Evolutionary conservation across 208 protist species (phyloP).

Genomic region (Leishmania amazonensis): DNA sequence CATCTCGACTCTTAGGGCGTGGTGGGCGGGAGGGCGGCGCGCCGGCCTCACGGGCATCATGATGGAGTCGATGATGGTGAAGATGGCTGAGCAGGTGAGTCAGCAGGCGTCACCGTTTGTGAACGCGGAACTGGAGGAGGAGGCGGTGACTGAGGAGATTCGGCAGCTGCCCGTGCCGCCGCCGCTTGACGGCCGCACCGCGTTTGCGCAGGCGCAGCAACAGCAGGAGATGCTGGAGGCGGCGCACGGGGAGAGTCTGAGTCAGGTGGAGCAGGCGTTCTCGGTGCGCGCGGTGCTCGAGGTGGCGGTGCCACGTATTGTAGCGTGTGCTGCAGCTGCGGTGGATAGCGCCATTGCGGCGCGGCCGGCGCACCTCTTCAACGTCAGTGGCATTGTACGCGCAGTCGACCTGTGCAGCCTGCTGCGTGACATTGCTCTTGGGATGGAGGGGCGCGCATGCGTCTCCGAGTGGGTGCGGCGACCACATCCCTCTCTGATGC

Average conservation of each 20-base stretch:
- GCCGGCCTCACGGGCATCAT: conserved; percentile 57
- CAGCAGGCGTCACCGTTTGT: conserved; percentile 58
- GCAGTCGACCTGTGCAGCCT: conserved; percentile 39
- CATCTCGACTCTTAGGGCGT: conserved; percentile 50
- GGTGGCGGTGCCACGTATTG: conserved; percentile 46
- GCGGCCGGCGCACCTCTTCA: conserved; percentile 42
- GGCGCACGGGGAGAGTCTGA: conserved; percentile 26
- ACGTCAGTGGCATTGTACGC: conserved; percentile 42
- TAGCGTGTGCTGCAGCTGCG: conserved; percentile 34
- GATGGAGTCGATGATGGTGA: conserved; percentile 46
- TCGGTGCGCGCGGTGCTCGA: conserved; percentile 54
- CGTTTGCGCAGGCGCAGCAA: conserved; percentile 36
- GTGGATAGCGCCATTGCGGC: conserved; percentile 39
- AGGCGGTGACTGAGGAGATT: conserved; percentile 10
- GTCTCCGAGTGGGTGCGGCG: conserved; percentile 43
- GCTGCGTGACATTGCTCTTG: conserved; percentile 36
- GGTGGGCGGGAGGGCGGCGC: conserved; percentile 63
- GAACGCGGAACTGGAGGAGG: conserved; percentile 41
- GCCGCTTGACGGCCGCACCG: conserved; percentile 22
- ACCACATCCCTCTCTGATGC: neutral
- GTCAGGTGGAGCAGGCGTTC: conserved; percentile 39
- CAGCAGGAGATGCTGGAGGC: conserved; percentile 29
- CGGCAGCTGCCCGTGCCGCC: conserved; percentile 7
- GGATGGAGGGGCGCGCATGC: conserved; percentile 48
- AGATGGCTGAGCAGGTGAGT: conserved; percentile 41